Percentiles rank a stretch among this genome's conserved stretches.
phyloP scores from a whole-genome alignment of 176 grass and related monocot species.

The Avena insularis region DNA sequence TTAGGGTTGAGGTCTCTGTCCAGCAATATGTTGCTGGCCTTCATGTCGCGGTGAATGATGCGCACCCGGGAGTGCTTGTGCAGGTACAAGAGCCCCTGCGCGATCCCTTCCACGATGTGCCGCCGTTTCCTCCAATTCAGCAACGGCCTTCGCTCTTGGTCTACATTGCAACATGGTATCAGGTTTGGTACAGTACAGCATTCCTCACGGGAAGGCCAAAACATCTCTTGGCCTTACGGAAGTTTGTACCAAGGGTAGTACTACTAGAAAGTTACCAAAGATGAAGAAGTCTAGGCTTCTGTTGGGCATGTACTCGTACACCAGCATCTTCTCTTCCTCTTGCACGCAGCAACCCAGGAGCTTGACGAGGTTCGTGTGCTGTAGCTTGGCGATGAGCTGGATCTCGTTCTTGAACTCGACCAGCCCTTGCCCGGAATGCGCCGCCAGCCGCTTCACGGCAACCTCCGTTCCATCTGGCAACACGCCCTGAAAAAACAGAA shows the following conservation, averaged over 20 bases:
- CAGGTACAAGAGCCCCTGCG: conserved; percentile 56
- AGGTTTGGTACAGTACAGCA: background rate
- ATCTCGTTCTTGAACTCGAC: conserved; percentile 74
- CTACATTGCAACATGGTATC: background rate
- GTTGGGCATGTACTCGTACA: conserved; percentile 76
- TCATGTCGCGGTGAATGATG: conserved; percentile 59
- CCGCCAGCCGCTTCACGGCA: conserved; percentile 60
- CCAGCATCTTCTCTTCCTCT: conserved; percentile 68
- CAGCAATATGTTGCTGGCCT: conserved; percentile 56
- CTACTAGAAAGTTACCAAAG: conserved; percentile 38
- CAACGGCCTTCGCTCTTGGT: background rate
- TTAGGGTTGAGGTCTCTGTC: conserved; percentile 50
- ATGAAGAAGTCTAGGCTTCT: conserved; percentile 65
- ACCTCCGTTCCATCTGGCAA: conserved; percentile 40
- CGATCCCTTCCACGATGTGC: conserved; percentile 47
- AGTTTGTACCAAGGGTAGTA: too few species aligned
- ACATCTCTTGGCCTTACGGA: background rate
- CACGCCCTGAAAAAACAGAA: conserved; percentile 41
- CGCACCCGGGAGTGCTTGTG: conserved; percentile 56
- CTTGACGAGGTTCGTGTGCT: conserved; percentile 70
- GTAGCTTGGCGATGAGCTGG: conserved; percentile 67
- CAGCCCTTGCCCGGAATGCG: conserved; percentile 51
- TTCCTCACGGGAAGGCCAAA: too few species aligned
- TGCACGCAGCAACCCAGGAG: conserved; percentile 61
- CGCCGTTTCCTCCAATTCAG: conserved; percentile 49